Conservation (phyloP, 2,329 filamentous ascomycete species). For the Trichoderma gracile region DNA sequence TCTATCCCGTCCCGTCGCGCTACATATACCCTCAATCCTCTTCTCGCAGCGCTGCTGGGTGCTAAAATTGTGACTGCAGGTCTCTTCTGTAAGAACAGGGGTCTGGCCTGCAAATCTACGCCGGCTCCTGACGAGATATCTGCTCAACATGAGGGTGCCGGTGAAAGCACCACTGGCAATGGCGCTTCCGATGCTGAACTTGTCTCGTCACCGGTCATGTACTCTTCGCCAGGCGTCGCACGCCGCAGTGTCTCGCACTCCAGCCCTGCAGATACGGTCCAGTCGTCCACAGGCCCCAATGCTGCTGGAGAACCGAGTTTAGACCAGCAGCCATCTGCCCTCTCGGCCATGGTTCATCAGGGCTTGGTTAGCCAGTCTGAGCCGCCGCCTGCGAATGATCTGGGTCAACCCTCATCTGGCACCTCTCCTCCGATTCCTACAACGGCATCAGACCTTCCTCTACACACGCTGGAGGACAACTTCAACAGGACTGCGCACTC, state of each 20-base stretch:
- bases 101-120: conserved; percentile 39
- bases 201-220: conserved; percentile 10
- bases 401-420: conserved; percentile 11
- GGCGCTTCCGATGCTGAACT: conserved; percentile 20
- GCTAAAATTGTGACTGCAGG: conserved; percentile 30
- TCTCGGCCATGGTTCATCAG: conserved; percentile 34
- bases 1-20: not conserved
- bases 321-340: conserved; percentile 14
- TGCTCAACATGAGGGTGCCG: conserved; percentile 7
- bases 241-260: conserved; percentile 24
- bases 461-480: conserved; percentile 46
- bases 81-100: conserved; percentile 40
- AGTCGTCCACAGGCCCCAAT: conserved; percentile 20
- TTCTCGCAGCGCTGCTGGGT: not conserved
- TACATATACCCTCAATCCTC: conserved; percentile 3
- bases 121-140: conserved; percentile 24
- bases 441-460: conserved; percentile 22
- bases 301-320: conserved; percentile 3
- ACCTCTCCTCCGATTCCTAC: conserved; percentile 12
- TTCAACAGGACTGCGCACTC: conserved; percentile 46
- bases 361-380: conserved; percentile 30
- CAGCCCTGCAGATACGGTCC: conserved; percentile 23
- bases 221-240: conserved; percentile 18
- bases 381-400: not conserved
- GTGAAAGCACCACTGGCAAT: conserved; percentile 19